Base-by-base conservation (phyloP, 2,329 filamentous ascomycete genomes). In the Pseudogymnoascus sp. region DNA sequence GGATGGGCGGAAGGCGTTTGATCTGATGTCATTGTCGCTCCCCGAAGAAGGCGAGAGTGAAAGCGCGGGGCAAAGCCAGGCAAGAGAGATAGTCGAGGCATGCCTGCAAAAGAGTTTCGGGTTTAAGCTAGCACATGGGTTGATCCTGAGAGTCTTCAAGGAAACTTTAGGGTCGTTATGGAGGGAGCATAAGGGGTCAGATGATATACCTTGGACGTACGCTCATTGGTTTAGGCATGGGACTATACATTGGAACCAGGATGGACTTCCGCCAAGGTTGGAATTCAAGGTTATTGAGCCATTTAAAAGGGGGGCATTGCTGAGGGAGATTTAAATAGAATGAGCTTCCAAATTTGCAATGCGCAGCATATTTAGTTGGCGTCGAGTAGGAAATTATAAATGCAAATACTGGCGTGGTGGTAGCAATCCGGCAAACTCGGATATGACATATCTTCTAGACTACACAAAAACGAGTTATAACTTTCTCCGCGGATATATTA, bases 61-160 rank as follows among this genome's bases (percentile, higher is more conserved):
- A 67, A 78, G 63, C 12, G 70, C 68, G 1, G 78, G 81, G 41
- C 82, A 85, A 69, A 72, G 66, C 21, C 65, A 74, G 42, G 82
- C 82, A 0, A 74, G 79, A 33, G 71, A 77, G 64, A 79, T 84
- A 59, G 80, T 85, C 0, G 79, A 84, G 68, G 74, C 67, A 0
- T 80, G 79, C 63, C 69, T 84, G n/a, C 68, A 66, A 12, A 74
- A 70, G 63, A 82, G 80, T 65, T 84, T 81, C 68, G 78, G 77
- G 1, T 80, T 84, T 69, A 84, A 84, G 71, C 70, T 85, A 6
- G 80, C 80, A 0, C 81, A 83, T 65, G 81, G 81, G 0, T 66
- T 84, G 25, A 83, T 83, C 25, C 55, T 83, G 7, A 74, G 76
- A 36, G 76, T 84, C 0, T 70, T 77, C 27, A 78, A 78, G 1